Evolutionary conservation across 179 eudicot genomes (phyloP).

Genomic region (Sideroxylon spinosum): DNA sequence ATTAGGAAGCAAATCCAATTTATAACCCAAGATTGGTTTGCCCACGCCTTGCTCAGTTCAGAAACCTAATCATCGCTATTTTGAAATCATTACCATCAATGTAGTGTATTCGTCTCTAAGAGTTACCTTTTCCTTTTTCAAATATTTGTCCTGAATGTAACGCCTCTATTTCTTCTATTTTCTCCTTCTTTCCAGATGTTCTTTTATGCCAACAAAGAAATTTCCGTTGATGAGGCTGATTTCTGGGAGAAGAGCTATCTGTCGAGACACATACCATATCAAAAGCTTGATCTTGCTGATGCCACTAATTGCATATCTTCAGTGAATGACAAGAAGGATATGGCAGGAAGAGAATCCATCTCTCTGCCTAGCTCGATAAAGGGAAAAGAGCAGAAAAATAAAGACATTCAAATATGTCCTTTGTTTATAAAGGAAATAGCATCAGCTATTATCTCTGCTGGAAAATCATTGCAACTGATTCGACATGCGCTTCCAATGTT

Average conservation of each 20-base stretch:
- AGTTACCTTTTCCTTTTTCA: background rate
- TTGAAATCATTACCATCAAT: background rate
- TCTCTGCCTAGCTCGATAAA: constrained; percentile 20
- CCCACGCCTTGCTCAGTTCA: no score
- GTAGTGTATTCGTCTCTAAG: background rate
- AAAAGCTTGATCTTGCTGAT: constrained; percentile 37
- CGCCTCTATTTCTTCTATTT: background rate
- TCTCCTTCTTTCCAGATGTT: constrained; percentile 58
- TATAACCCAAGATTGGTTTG: no score
- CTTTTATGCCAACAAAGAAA: constrained; percentile 73
- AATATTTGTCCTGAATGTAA: constrained; percentile 5
- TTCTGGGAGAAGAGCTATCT: constrained; percentile 96
- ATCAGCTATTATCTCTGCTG: constrained; percentile 75
- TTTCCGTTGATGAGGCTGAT: constrained; percentile 72
- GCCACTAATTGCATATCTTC: constrained; percentile 14
- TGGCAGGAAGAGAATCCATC: constrained; percentile 26
- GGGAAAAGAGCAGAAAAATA: constrained; percentile 30
- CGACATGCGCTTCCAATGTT: constrained; percentile 50
- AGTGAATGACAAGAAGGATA: constrained; percentile 22
- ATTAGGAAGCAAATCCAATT: no score
- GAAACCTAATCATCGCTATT: no score
- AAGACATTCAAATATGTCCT: constrained; percentile 58
- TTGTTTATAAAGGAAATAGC: constrained; percentile 76
- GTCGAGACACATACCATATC: constrained; percentile 39
- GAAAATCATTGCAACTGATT: constrained; percentile 87